Evolutionary conservation across 306 rosid genomes (phyloP).

Genomic region (Dalbergia oliveri): DNA sequence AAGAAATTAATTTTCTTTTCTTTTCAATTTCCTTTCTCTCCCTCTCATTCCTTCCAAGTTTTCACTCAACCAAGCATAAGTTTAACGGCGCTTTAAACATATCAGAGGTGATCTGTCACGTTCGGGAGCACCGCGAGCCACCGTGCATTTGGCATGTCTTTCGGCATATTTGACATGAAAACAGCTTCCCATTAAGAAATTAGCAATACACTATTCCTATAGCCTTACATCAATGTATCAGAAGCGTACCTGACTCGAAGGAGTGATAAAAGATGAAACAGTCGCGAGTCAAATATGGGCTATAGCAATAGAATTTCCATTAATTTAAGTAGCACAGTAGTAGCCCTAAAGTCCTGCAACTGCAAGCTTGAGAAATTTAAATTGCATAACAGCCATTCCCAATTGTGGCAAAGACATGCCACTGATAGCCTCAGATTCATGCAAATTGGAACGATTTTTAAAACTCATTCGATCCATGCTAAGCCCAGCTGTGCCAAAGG

Average conservation of each 20-base stretch:
- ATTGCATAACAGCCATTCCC: constrained; percentile 2
- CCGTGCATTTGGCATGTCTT: no score
- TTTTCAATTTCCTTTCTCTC: no score
- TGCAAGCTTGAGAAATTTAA: not conserved
- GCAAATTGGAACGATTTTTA: constrained; percentile 5
- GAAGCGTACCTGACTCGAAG: not conserved
- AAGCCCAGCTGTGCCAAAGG: constrained; percentile 51
- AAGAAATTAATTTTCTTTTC: no score
- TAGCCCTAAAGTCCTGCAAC: not conserved
- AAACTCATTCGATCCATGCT: not conserved
- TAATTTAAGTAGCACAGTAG: not conserved
- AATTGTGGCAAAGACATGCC: not conserved
- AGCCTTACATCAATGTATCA: not conserved
- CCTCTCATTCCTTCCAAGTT: no score
- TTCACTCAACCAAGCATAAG: no score
- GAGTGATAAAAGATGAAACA: not conserved
- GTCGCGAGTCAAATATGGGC: not conserved
- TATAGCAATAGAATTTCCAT: not conserved
- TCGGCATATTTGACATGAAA: no score
- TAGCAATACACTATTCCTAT: no score
- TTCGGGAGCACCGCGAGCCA: no score
- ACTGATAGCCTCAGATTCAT: not conserved
- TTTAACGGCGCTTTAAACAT: no score
- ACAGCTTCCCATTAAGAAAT: no score
- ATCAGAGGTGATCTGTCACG: no score